These are phyloP conservation scores for Auricularia heimuer DNA, from an alignment of 768 basidiomycete genomes.

Conservation along the genomic window DNA sequence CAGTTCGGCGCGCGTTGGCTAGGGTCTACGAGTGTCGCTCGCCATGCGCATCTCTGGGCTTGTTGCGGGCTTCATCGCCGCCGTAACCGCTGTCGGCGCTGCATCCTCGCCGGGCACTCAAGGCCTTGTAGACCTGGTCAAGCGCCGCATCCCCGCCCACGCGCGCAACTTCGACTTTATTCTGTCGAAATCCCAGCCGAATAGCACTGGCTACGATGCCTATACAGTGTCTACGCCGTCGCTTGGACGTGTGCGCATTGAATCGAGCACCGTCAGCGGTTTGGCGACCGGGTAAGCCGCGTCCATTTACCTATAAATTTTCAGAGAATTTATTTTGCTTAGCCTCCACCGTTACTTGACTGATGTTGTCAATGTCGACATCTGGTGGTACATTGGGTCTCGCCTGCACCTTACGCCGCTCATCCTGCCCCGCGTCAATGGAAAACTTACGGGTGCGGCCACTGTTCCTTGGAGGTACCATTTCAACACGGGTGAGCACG, in stretches of 20 bases:
- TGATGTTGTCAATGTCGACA: slow-evolving; percentile 28
- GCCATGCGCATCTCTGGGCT: too few relatives aligned
- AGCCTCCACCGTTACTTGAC: slow-evolving; percentile 24
- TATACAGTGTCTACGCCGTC: not conserved
- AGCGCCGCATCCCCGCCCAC: slow-evolving; percentile 27
- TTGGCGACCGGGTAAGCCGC: slow-evolving; percentile 23
- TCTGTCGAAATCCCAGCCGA: slow-evolving; percentile 20
- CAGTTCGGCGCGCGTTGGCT: too few relatives aligned
- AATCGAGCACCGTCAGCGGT: slow-evolving; percentile 27
- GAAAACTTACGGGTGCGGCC: slow-evolving; percentile 22
- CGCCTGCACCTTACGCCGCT: slow-evolving; percentile 24
- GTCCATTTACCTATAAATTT: too few relatives aligned
- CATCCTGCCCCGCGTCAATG: slow-evolving; percentile 22
- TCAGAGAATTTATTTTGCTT: too few relatives aligned
- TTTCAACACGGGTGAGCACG: slow-evolving; percentile 34
- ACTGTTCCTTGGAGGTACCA: slow-evolving; percentile 32
- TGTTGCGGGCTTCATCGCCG: too few relatives aligned
- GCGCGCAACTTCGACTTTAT: slow-evolving; percentile 23
- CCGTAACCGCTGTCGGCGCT: too few relatives aligned
- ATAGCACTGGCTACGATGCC: slow-evolving; percentile 25
- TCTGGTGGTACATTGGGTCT: slow-evolving; percentile 34
- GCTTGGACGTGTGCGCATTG: slow-evolving; percentile 18
- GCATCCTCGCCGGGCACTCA: not conserved
- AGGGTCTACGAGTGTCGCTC: too few relatives aligned
- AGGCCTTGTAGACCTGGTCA: slow-evolving; percentile 26